phyloP scores from a whole-genome alignment of 1,139 yeast species.

The Diutina catenulata region DNA sequence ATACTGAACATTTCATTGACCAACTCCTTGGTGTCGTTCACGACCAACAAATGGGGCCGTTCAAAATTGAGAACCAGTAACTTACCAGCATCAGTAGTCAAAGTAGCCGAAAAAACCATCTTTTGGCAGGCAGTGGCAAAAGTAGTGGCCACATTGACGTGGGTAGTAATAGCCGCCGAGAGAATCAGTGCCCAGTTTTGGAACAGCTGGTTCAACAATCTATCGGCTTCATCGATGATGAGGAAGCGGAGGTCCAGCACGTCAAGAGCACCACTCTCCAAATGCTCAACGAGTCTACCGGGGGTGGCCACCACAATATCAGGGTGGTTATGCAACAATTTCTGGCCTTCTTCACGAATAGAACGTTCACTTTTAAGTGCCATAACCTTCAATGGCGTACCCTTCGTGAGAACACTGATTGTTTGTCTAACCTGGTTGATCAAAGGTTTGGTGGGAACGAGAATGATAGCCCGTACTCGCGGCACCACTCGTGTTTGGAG shows the following conservation, averaged over 20 bases:
- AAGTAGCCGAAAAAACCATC: conserved; percentile 82
- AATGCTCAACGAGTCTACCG: conserved; percentile 88
- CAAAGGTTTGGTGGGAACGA: conserved; percentile 87
- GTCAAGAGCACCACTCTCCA: conserved; percentile 27
- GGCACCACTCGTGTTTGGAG: conserved; percentile 59
- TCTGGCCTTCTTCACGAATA: conserved; percentile 51
- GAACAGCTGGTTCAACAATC: conserved; percentile 78
- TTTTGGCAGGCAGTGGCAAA: conserved; percentile 20
- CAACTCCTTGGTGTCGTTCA: conserved; percentile 42
- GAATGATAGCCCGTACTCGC: conserved; percentile 57
- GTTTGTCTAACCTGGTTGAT: conserved; percentile 72
- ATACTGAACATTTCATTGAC: conserved; percentile 42
- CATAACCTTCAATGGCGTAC: conserved; percentile 51
- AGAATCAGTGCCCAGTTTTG: conserved; percentile 84
- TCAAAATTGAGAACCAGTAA: conserved; percentile 57
- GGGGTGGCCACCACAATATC: conserved; percentile 84
- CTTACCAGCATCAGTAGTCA: conserved; percentile 88
- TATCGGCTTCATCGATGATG: conserved; percentile 92
- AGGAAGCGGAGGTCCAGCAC: conserved; percentile 50
- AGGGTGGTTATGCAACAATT: conserved; percentile 39
- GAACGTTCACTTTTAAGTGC: conserved; percentile 50
- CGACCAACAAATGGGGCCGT: conserved; percentile 60
- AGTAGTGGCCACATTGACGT: not conserved
- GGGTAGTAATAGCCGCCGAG: not conserved
- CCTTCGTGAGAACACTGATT: conserved; percentile 46